Percentiles rank a stretch among this genome's conserved stretches.
These are phyloP conservation scores for Bacidia rubella DNA, from an alignment of 495 filamentous ascomycete species.

Conservation along the genomic window DNA sequence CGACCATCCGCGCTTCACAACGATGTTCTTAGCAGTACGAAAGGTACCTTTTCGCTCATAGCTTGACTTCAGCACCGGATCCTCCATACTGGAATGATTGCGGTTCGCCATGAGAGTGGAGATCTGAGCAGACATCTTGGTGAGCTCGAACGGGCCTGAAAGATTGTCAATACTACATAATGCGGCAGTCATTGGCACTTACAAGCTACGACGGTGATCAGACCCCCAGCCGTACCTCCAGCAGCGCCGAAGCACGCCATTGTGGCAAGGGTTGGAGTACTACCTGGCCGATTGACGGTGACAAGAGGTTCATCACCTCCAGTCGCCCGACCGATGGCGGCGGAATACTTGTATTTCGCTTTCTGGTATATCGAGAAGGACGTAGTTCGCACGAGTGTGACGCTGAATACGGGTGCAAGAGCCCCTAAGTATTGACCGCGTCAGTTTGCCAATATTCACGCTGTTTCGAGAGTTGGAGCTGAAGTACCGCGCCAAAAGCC, in stretches of 20 bases:
- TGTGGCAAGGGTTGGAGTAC: conserved; percentile 49
- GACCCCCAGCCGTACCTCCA: conserved; percentile 60
- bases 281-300: conserved; percentile 50
- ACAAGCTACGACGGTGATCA: conserved; percentile 68
- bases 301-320: conserved; percentile 50
- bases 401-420: conserved; percentile 57
- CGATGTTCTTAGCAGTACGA: conserved; percentile 57
- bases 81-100: conserved; percentile 42
- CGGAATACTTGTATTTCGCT: conserved; percentile 59
- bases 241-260: conserved; percentile 58
- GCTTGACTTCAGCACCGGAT: conserved; percentile 41
- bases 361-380: conserved; percentile 77
- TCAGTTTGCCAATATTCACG: neutral
- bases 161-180: neutral
- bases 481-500: conserved; percentile 65
- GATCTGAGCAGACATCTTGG: conserved; percentile 67
- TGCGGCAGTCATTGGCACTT: neutral
- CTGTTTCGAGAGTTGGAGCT: neutral
- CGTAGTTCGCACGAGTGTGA: conserved; percentile 70
- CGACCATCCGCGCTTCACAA: conserved; percentile 51
- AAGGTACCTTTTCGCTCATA: conserved; percentile 66
- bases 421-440: too few species aligned
- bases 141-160: conserved; percentile 69
- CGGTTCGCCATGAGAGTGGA: conserved; percentile 54
- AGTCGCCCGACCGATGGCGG: conserved; percentile 28